A percentile compares a stretch with the other conserved stretches of the same genome.
phyloP scores from a whole-genome alignment of 345 rosid species.

The Trapa incisa region DNA sequence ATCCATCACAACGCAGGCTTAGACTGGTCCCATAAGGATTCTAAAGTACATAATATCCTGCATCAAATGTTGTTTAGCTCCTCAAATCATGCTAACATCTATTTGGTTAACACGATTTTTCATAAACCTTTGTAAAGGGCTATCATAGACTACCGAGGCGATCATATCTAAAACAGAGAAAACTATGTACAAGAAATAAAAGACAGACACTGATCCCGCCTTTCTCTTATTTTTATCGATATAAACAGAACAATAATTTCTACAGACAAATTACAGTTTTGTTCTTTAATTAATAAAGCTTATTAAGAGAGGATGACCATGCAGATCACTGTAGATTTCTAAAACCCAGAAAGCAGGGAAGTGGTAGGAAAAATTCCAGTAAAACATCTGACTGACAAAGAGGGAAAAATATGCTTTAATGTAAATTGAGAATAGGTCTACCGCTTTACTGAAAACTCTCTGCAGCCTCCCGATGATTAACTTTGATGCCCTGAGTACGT shows the following conservation, averaged over 20 bases:
- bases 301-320: background rate
- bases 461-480: slow-evolving; percentile 36
- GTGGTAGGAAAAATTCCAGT: background rate
- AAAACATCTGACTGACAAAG: background rate
- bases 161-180: background rate
- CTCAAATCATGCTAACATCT: background rate
- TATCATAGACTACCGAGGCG: background rate
- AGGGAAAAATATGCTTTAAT: background rate
- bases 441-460: slow-evolving; percentile 33
- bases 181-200: background rate
- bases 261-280: background rate
- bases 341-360: background rate
- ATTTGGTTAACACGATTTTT: background rate
- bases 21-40: background rate
- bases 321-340: background rate
- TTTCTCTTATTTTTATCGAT: too few relatives aligned
- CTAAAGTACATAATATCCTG: background rate
- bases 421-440: background rate
- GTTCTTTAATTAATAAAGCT: background rate
- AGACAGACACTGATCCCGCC: background rate
- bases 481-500: slow-evolving; percentile 34
- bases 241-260: background rate
- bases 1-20: background rate
- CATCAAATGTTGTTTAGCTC: background rate
- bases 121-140: background rate